Percentiles rank a stretch among this genome's conserved stretches.
These are phyloP conservation scores for Tetrahymena malaccensis DNA, from an alignment of 73 alveolate genomes.

Conservation along the genomic window DNA sequence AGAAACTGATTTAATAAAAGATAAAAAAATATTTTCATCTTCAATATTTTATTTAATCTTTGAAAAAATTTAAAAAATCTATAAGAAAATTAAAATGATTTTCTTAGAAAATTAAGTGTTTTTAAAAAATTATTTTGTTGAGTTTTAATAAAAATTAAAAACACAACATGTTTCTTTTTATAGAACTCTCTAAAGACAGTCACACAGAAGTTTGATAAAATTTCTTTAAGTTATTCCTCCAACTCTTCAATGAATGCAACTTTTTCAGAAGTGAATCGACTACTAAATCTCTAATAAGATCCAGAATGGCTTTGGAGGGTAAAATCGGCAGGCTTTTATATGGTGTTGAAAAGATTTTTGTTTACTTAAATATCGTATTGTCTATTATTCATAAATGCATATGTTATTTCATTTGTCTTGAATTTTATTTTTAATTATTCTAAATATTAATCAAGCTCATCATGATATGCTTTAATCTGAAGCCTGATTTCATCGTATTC, in stretches of 20 bases:
- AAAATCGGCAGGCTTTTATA: background rate
- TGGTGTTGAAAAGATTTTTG: background rate
- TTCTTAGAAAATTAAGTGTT: too few species aligned
- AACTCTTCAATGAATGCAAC: background rate
- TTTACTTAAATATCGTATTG: background rate
- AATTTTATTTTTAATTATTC: background rate
- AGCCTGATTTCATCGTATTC: background rate
- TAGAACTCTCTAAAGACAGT: background rate
- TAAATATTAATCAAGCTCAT: background rate
- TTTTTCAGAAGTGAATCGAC: background rate
- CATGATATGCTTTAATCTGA: background rate
- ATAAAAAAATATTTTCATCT: too few species aligned
- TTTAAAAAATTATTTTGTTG: too few species aligned
- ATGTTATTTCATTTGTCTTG: background rate
- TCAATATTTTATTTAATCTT: too few species aligned
- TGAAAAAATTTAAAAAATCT: too few species aligned
- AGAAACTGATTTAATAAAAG: too few species aligned
- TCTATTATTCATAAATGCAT: background rate
- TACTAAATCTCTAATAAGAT: background rate
- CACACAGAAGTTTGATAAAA: background rate
- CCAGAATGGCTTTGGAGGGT: background rate
- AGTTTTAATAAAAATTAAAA: background rate
- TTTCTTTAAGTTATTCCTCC: background rate
- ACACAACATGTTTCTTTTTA: background rate
- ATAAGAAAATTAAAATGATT: too few species aligned